Base-by-base conservation (phyloP, 2,329 filamentous ascomycete species). In the Orbilia oligospora region DNA sequence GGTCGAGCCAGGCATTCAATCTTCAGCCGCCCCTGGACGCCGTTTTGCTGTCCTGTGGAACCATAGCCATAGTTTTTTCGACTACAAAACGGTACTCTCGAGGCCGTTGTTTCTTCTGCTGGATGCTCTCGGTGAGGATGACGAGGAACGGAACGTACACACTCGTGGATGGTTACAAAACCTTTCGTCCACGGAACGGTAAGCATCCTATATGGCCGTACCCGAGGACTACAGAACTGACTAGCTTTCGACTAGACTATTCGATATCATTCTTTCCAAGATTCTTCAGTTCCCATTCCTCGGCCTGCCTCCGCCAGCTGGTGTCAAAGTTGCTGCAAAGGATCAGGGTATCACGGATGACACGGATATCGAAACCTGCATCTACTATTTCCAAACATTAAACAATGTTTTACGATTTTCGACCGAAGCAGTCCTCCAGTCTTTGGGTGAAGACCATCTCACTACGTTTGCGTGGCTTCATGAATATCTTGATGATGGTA, bases 91-190 rank as follows among this genome's bases (percentile, higher is more conserved):
- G 5, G 91, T 97, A 86, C 87, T 98, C 48, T 91, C 91, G 5
- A 89, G 93, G 63, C 95, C 95, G 0, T 84, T 97, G 18, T 91
- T 97, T 80, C 85, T 97, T 10, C 88, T 97, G 80, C 86, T 98
- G 27, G 95, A 98, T 84, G 88, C 91, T 0, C 86, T 98, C 0
- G 85, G 89, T 18, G 91, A 94, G 75, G 90, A 93, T 76, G 88
- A 89, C 20, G 91, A 90, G 1, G 92, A 94, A 81, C 86, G 92
- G 14, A 93, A 91, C 79, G 91, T 93, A 84, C 91, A 92, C 27
- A 90, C 93, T 46, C 91, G 91, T 81, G 90, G 89, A 61, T 97
- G 95, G 94, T 87, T 98, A 2, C 91, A 92, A 81, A 90, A 85
- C 68, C 82, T 88, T 9, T 85, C 87, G 14, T 88, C 86, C 48